Percentiles rank a stretch among this genome's conserved stretches.
Evolutionary conservation across 305 asterid species (phyloP).

Genomic region (Ilex paraguariensis): DNA sequence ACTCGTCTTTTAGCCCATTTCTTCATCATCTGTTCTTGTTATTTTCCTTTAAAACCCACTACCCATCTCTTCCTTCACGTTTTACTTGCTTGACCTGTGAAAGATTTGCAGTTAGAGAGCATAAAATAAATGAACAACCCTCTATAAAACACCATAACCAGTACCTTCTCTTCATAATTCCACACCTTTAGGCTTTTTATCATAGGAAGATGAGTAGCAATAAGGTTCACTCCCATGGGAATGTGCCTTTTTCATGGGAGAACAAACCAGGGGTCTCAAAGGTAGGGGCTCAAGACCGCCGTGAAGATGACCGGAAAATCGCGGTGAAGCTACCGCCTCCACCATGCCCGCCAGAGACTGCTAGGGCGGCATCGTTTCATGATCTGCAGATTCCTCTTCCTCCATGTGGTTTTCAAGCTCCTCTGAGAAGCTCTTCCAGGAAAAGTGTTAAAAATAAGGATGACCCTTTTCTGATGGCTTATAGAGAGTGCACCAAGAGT

Average conservation of each 20-base stretch:
- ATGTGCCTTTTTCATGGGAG: constrained; percentile 68
- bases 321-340: constrained; percentile 43
- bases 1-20: constrained; percentile 13
- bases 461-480: constrained; percentile 65
- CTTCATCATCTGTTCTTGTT: constrained; percentile 14
- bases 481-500: constrained; percentile 60
- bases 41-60: not conserved
- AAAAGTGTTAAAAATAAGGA: constrained; percentile 34
- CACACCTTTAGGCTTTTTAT: not conserved
- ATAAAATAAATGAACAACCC: constrained; percentile 26
- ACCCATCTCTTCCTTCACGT: constrained; percentile 25
- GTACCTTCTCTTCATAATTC: no score
- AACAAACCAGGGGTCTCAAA: constrained; percentile 54
- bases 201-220: constrained; percentile 35
- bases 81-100: constrained; percentile 37
- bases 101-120: constrained; percentile 36
- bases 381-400: constrained; percentile 58
- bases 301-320: not conserved
- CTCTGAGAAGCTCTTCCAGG: constrained; percentile 24
- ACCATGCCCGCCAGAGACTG: constrained; percentile 29
- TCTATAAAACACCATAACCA: no score
- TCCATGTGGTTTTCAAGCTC: constrained; percentile 44
- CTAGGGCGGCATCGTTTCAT: constrained; percentile 27
- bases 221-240: constrained; percentile 52
- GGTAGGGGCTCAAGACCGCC: constrained; percentile 8